Conservation (phyloP, 2,329 filamentous ascomycete species). For the Leptosphaerulina australis region DNA sequence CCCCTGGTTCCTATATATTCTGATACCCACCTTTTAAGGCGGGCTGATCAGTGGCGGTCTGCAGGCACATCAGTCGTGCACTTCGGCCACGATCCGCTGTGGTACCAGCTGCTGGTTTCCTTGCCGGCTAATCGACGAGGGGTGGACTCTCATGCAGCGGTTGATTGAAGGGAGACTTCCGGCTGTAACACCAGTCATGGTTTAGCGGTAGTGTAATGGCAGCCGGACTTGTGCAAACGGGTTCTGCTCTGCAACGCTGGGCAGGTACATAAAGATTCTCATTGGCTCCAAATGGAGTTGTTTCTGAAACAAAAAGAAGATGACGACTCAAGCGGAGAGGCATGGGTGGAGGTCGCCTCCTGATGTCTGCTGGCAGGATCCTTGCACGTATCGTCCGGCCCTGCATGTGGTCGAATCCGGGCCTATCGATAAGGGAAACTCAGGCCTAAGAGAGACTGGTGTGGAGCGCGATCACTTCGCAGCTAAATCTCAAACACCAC, state of each 20-base stretch:
- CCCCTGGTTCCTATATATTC: constrained; percentile 33
- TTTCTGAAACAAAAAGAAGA: constrained; percentile 42
- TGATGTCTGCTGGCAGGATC: constrained; percentile 24
- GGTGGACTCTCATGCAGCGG: constrained; percentile 32
- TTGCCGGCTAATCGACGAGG: constrained; percentile 38
- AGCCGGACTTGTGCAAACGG: constrained; percentile 17
- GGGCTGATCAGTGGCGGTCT: constrained; percentile 26
- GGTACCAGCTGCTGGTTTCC: no score
- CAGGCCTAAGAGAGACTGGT: constrained; percentile 20
- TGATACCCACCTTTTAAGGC: constrained; percentile 22
- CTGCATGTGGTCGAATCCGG: constrained; percentile 24
- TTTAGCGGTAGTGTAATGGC: constrained; percentile 36
- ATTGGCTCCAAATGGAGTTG: constrained; percentile 37
- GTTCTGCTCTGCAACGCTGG: constrained; percentile 23
- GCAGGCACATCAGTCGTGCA: constrained; percentile 23
- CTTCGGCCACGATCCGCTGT: no score
- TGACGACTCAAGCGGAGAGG: constrained; percentile 21
- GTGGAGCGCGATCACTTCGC: constrained; percentile 27
- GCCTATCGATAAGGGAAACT: constrained; percentile 35
- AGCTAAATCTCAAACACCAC: constrained; percentile 33
- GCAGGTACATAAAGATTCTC: constrained; percentile 32
- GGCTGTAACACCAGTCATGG: constrained; percentile 30
- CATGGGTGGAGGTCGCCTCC: constrained; percentile 25
- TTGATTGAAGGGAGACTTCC: constrained; percentile 25
- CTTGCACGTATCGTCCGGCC: constrained; percentile 8